These are phyloP conservation scores for Penicillium sp. DNA, from an alignment of 2,329 filamentous ascomycete genomes.

Conservation along the genomic window DNA sequence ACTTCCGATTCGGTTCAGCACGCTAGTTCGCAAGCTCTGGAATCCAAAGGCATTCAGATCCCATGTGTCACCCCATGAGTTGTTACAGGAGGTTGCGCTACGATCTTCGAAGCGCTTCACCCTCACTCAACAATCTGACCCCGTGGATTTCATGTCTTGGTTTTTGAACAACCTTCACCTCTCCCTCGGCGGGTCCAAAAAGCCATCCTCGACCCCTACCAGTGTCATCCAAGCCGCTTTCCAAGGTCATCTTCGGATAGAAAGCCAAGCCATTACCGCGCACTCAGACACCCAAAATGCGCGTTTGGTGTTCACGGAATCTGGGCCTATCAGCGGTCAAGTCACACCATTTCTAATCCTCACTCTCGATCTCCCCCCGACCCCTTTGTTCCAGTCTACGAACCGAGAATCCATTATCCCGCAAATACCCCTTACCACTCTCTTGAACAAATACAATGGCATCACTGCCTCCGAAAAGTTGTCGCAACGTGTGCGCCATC, in stretches of 20 bases:
- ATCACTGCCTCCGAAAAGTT: conserved; percentile 79
- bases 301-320: conserved; percentile 86
- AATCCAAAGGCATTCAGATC: conserved; percentile 93
- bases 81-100: conserved; percentile 88
- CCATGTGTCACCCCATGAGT: conserved; percentile 93
- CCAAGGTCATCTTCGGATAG: conserved; percentile 84
- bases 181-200: conserved; percentile 82
- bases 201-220: conserved; percentile 58
- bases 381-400: conserved; percentile 93
- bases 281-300: conserved; percentile 76
- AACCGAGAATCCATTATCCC: conserved; percentile 94
- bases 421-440: conserved; percentile 62
- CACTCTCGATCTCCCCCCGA: conserved; percentile 83
- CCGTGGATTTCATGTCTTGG: conserved; percentile 94
- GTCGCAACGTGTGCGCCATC: conserved; percentile 80
- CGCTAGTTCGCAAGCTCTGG: conserved; percentile 94
- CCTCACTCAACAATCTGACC: conserved; percentile 84
- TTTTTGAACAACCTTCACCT: conserved; percentile 95
- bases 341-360: conserved; percentile 80
- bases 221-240: conserved; percentile 90
- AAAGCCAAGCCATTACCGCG: conserved; percentile 88
- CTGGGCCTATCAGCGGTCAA: conserved; percentile 70
- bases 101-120: conserved; percentile 89
- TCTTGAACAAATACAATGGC: conserved; percentile 91
- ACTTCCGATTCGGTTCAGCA: conserved; percentile 79